Evolutionary conservation across 306 rosid genomes (phyloP), one percentile per base, ranked within the genome.

Genomic region (Neltuma alba): DNA sequence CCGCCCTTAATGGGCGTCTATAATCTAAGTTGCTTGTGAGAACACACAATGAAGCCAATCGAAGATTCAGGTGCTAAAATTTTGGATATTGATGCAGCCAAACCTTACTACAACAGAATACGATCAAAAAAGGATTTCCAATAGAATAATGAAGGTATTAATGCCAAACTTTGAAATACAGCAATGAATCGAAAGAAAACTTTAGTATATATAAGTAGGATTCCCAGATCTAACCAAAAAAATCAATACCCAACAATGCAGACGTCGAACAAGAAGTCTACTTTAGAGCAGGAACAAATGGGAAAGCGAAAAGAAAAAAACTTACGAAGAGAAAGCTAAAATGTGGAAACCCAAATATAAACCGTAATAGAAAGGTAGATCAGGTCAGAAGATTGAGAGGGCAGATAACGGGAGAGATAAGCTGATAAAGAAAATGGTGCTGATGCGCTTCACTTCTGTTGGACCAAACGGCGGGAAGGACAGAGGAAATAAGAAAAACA

Each of bases 181-280:
- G 28, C 58, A 42, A 70, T 13, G 68, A 5, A 28, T 8, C 8
- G 18, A 58, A 67, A 36, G 7, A 11, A 52, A 38, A 28, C 20
- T 18, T 2, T 1, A 48, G 25, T 2, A 34, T 21, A 16, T 30
- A 11, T 10, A 11, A 33, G 9, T 36, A 23, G 18, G 42, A 76
- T 33, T 37, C 81, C 45, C 42, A 72, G 80, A 84, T 81, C 80
- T 47, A 60, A 76, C 33, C 1, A 74, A 10, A 74, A 55, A 45
- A 54, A n/a, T 31, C 4, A 72, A 65, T 38, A 12, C 15, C 31
- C 66, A 18, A 47, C 58, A 41, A 65, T 64, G 36, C 42, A 47
- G 21, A 33, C 36, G 72, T 52, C 28, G n/a, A 21, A 28, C 72
- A 57, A 55, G 7, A 11, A 40, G 69, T 9, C 23, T n/a, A 54